Base-by-base conservation (phyloP, 345 rosid genomes). In the Euphorbia lathyris region DNA sequence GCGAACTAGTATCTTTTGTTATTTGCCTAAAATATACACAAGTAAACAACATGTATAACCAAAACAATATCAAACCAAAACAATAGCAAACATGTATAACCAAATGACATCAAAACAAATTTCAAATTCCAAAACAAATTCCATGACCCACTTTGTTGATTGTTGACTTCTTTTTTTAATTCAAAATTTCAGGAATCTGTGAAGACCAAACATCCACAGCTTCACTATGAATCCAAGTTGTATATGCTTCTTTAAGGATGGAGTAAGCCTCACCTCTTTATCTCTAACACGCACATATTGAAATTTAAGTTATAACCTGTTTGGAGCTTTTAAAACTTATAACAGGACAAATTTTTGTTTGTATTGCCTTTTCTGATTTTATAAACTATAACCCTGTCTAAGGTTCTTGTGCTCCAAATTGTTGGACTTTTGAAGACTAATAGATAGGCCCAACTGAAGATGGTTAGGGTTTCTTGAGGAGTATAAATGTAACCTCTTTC, bases 231-330 rank as follows among this genome's bases (percentile, higher is more conserved):
- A 77, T 90, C 97, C 0, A 90, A 88, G 78, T 79, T 90, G 74
- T 90, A 90, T 76, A 84, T 88, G 94, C 92, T 88, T 79, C 87
- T 90, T 69, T 92, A 87, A 81, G 97, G 97, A 79, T 92, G 94
- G 73, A 88, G 97, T 90, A 80, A 79, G 90, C 66, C 26, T 13
- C 62, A 13, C 27, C 9, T 3, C n/a, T n/a, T n/a, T n/a, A n/a
- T n/a, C n/a, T n/a, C n/a, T n/a, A n/a, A n/a, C n/a, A n/a, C n/a
- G 13, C 48, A 25, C 7, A 59, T 9, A 2, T 61, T 34, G 47
- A 63, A 17, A 16, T 25, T 3, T 23, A 17, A 26, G n/a, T 42
- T 3, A 57, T 23, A 5, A 11, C 22, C 62, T 40, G 17, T 36
- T 60, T 70, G 59, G 22, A 61, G 5, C 9, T 8, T 23, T 63